A percentile compares a stretch with the other conserved stretches of the same genome.
These are phyloP conservation scores for Sanghuangporus baumii DNA, from an alignment of 1,284 basidiomycete species.

Conservation along the genomic window DNA sequence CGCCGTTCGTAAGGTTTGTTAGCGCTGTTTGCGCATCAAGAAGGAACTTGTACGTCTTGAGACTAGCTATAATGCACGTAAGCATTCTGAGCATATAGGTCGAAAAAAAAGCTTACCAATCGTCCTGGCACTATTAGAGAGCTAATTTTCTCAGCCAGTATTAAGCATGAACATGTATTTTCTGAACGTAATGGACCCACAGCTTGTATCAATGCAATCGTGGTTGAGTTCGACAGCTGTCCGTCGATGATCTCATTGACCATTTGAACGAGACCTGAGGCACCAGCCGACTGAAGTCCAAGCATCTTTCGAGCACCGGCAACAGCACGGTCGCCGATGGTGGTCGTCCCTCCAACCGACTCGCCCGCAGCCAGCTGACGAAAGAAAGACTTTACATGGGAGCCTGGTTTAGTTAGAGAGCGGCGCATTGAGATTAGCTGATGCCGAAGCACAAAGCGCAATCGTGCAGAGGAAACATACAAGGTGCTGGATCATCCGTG, in stretches of 20 bases:
- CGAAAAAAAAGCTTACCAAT: conserved; percentile 8
- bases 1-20: conserved; percentile 15
- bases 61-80: conserved; percentile 12
- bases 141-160: background rate
- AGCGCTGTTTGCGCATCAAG: conserved; percentile 18
- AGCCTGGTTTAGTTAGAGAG: background rate
- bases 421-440: background rate
- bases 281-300: conserved; percentile 16
- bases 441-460: background rate
- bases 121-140: conserved; percentile 16
- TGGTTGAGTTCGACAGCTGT: conserved; percentile 15
- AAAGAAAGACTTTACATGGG: conserved; percentile 16
- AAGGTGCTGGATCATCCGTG: conserved; percentile 15
- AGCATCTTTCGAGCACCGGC: conserved; percentile 22
- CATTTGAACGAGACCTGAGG: conserved; percentile 18
- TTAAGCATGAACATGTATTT: background rate
- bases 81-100: background rate
- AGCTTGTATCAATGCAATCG: conserved; percentile 16
- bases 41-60: conserved; percentile 20
- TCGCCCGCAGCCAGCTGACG: conserved; percentile 15
- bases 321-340: conserved; percentile 21
- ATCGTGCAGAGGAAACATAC: background rate
- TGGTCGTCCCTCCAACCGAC: conserved; percentile 18
- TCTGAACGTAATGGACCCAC: background rate
- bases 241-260: conserved; percentile 18